Base-by-base conservation (phyloP, 352 stramenopile species). In the Pythium phragmiticola region DNA sequence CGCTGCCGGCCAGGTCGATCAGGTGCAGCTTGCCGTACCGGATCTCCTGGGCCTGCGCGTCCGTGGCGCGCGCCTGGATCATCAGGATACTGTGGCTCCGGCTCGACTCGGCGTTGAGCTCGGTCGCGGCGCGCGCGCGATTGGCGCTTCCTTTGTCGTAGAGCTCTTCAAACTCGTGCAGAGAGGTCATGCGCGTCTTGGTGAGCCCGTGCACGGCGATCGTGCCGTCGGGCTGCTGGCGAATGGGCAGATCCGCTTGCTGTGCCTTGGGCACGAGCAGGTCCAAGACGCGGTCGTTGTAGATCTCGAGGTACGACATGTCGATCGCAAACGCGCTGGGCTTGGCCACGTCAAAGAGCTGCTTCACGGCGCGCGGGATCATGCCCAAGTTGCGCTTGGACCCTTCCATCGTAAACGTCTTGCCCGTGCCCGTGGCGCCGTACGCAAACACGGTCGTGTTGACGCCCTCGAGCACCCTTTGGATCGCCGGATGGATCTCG, bases 231-330 rank as follows among this genome's bases (percentile, higher is more conserved):
- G 72, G 37, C n/a, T 74, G 73, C 62, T 86, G 71, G 12, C 73
- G 70, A 19, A 82, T 70, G 33, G 66, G 57, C 5, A 86, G 65
- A 55, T 78, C 69, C 1, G 28, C 54, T 37, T 72, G 65, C 28
- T 70, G 65, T 6, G 54, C 39, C 33, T 67, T 72, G 52, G 70
- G 34, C 5, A 65, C 60, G 16, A 97, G 65, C 54, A 97, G 68
- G 57, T 96, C 92, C 16, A 78, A 64, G 26, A 97, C 90, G 14
- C 68, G 60, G 72, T 97, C 93, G 70, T 97, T 95, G 74, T 96
- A 96, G 45, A 97, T 82, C 72, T 97, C 84, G 1, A 97, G 63
- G 59, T 92, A 96, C 52, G 72, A 84, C 46, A 91, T 51, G 8
- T 73, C 50, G 54, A 84, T 41, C 43, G 73, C 56, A 42, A 72